phyloP scores from a whole-genome alignment of 495 filamentous ascomycete genomes.

The Poronia punctata region DNA sequence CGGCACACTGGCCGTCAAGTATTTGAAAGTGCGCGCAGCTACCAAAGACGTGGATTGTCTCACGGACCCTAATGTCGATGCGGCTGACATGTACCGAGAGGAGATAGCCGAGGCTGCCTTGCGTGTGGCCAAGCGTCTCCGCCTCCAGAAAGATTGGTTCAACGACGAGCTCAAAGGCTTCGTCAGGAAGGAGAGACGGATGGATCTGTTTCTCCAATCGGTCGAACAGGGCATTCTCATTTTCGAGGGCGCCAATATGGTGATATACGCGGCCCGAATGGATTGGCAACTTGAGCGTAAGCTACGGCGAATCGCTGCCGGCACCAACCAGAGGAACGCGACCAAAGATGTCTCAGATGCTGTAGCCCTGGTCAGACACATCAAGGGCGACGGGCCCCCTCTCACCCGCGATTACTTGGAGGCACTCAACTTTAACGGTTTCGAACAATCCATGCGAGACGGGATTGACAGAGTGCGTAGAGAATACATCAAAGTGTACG shows the following conservation, averaged over 20 bases:
- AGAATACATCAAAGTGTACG: constrained; percentile 2
- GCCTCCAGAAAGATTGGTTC: constrained; percentile 4
- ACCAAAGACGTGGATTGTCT: constrained; percentile 8
- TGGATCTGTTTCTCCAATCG: constrained; percentile 6
- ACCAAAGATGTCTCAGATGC: constrained; percentile 5
- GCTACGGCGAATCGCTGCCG: constrained; percentile 1
- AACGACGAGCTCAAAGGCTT: constrained; percentile 6
- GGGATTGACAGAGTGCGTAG: constrained; percentile 3
- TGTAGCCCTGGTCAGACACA: neutral
- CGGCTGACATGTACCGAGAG: neutral
- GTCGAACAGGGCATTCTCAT: constrained; percentile 7
- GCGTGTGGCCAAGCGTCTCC: neutral
- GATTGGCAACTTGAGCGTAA: constrained; percentile 8
- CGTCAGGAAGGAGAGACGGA: neutral
- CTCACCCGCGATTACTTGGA: constrained; percentile 1
- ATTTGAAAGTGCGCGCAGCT: neutral
- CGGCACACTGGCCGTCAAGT: constrained; percentile 2
- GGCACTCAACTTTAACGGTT: constrained; percentile 6
- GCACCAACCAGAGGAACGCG: neutral
- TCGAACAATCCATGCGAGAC: neutral
- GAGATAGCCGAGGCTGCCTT: neutral
- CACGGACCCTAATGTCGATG: constrained; percentile 3
- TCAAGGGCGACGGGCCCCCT: constrained; percentile 4
- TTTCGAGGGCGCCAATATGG: constrained; percentile 1
- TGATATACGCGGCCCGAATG: constrained; percentile 4